phyloP scores from a whole-genome alignment of 371 early-diverging fungal species.

The Mucor sp. region DNA sequence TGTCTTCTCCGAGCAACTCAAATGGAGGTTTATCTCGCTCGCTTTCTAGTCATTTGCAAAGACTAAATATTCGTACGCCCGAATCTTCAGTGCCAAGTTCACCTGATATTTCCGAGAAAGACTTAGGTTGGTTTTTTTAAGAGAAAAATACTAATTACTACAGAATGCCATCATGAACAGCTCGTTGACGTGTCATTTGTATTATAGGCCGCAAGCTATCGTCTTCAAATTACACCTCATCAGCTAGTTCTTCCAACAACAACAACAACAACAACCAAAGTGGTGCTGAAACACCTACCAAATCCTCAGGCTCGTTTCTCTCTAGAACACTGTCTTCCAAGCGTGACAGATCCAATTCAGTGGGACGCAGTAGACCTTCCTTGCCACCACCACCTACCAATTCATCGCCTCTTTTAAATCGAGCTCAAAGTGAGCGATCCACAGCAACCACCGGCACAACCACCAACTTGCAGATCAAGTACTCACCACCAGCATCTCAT shows the following conservation, averaged over 20 bases:
- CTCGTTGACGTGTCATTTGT: neutral
- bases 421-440: constrained; percentile 4
- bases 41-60: constrained; percentile 49
- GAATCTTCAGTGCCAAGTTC: constrained; percentile 24
- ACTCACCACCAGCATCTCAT: constrained; percentile 22
- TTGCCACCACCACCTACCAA: constrained; percentile 30
- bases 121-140: constrained; percentile 9
- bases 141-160: no score
- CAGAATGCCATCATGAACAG: neutral
- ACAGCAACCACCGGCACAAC: neutral
- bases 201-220: neutral
- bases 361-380: constrained; percentile 25
- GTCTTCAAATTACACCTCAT: neutral
- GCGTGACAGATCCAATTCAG: constrained; percentile 30
- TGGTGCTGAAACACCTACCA: neutral
- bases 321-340: constrained; percentile 39
- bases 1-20: constrained; percentile 41
- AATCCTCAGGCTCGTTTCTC: constrained; percentile 26
- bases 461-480: constrained; percentile 15
- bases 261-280: neutral
- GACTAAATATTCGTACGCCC: constrained; percentile 36
- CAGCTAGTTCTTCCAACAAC: neutral
- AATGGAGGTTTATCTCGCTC: constrained; percentile 43
- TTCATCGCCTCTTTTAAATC: constrained; percentile 27
- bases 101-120: constrained; percentile 38